Percentiles rank a stretch among this genome's conserved stretches.
Evolutionary conservation across 257 asterid genomes (phyloP).

Genomic region (Vinca minor): DNA sequence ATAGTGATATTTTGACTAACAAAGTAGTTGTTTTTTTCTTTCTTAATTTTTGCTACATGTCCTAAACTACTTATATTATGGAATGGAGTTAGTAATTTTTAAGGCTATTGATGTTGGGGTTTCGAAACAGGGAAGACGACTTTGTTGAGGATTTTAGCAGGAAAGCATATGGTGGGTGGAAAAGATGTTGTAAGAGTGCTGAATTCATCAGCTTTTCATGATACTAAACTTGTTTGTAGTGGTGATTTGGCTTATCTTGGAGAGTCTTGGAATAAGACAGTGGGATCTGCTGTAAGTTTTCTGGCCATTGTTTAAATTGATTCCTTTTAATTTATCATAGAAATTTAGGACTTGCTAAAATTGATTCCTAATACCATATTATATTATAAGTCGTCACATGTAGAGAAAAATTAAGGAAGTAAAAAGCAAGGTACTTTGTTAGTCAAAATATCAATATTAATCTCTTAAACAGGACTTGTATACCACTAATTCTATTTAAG

Average conservation of each 20-base stretch:
- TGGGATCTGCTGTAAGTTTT: conserved; percentile 76
- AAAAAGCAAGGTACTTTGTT: no score
- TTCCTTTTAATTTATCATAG: not conserved
- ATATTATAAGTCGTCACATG: no score
- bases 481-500: no score
- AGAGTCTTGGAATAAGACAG: conserved; percentile 86
- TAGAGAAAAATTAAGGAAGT: no score
- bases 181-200: conserved; percentile 83
- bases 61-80: no score
- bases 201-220: conserved; percentile 82
- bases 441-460: no score
- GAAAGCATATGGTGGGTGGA: conserved; percentile 98
- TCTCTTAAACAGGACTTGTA: no score
- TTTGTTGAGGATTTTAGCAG: conserved; percentile 81
- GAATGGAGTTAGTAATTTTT: no score
- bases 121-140: conserved; percentile 74
- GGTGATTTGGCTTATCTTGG: conserved; percentile 92
- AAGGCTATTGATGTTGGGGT: conserved; percentile 2
- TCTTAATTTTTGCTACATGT: no score
- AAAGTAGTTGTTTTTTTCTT: no score
- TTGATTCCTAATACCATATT: not conserved
- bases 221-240: conserved; percentile 71
- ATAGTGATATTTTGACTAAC: no score
- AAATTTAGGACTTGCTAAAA: not conserved
- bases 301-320: not conserved